Percentiles rank a stretch among this genome's conserved stretches.
These are phyloP conservation scores for Sinapis alba DNA, from an alignment of 441 rosid genomes.

Conservation along the genomic window DNA sequence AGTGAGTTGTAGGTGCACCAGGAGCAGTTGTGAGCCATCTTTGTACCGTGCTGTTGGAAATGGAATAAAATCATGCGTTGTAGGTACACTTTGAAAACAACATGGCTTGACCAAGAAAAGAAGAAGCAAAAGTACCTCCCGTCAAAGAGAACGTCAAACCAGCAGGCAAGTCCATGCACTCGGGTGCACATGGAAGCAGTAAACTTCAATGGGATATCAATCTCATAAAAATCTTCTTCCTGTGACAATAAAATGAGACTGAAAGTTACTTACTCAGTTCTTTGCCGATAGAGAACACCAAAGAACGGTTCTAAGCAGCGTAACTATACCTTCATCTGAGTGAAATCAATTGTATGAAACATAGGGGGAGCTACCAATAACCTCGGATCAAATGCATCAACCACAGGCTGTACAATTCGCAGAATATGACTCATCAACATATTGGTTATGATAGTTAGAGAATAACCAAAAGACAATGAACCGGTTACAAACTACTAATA, in stretches of 20 bases:
- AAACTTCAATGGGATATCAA: conserved; percentile 82
- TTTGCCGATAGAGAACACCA: neutral
- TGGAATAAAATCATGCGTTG: too few relatives aligned
- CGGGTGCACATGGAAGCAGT: conserved; percentile 76
- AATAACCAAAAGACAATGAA: conserved; percentile 1
- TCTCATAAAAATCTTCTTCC: conserved; percentile 89
- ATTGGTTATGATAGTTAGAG: neutral
- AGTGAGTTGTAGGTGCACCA: conserved; percentile 91
- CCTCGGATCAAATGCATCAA: conserved; percentile 98
- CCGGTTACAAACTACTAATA: neutral
- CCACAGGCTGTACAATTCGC: conserved; percentile 71
- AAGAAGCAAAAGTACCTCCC: conserved; percentile 58
- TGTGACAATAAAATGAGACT: conserved; percentile 38
- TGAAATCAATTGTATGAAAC: conserved; percentile 66
- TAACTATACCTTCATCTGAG: conserved; percentile 62
- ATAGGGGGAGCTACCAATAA: conserved; percentile 78
- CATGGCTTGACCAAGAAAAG: neutral
- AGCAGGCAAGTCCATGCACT: conserved; percentile 93
- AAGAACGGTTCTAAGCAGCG: conserved; percentile 6
- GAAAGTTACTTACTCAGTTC: neutral
- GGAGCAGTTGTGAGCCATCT: conserved; percentile 97
- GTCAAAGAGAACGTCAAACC: conserved; percentile 90
- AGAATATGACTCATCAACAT: conserved; percentile 25
- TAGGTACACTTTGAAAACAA: neutral
- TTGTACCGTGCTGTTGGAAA: conserved; percentile 62